Conservation (phyloP, 164 flowering plant species). For the Vitis riparia region DNA sequence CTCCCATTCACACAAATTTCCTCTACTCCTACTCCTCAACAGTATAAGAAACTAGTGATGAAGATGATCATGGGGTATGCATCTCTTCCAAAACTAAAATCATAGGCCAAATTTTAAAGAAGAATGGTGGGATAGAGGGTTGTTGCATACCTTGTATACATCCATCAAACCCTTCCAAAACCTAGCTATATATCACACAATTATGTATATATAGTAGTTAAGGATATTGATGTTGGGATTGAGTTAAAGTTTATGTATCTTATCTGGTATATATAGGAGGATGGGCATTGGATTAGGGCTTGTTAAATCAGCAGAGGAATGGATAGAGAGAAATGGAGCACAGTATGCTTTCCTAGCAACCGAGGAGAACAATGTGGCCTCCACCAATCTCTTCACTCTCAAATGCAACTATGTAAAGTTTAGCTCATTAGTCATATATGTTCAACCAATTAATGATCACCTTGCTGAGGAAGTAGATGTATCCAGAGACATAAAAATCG, state of each 20-base stretch:
- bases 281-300: slow-evolving; percentile 47
- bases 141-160: too few species aligned
- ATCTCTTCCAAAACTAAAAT: too few species aligned
- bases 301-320: slow-evolving; percentile 44
- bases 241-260: background rate
- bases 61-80: too few species aligned
- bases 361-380: slow-evolving; percentile 45
- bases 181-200: too few species aligned
- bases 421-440: slow-evolving; percentile 36
- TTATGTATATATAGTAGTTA: too few species aligned
- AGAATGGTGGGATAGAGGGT: too few species aligned
- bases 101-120: too few species aligned
- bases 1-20: too few species aligned
- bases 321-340: slow-evolving; percentile 47
- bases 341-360: slow-evolving; percentile 42
- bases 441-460: slow-evolving; percentile 26
- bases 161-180: too few species aligned
- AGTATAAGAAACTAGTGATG: too few species aligned
- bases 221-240: too few species aligned
- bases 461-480: background rate
- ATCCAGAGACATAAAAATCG: slow-evolving; percentile 27
- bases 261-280: slow-evolving; percentile 24
- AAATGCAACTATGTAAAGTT: slow-evolving; percentile 39
- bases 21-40: too few species aligned
- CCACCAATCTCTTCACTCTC: slow-evolving; percentile 40